A percentile compares a stretch with the other conserved stretches of the same genome.
phyloP scores from a whole-genome alignment of 2,329 filamentous ascomycete genomes.

The Dothidotthia symphoricarpi region DNA sequence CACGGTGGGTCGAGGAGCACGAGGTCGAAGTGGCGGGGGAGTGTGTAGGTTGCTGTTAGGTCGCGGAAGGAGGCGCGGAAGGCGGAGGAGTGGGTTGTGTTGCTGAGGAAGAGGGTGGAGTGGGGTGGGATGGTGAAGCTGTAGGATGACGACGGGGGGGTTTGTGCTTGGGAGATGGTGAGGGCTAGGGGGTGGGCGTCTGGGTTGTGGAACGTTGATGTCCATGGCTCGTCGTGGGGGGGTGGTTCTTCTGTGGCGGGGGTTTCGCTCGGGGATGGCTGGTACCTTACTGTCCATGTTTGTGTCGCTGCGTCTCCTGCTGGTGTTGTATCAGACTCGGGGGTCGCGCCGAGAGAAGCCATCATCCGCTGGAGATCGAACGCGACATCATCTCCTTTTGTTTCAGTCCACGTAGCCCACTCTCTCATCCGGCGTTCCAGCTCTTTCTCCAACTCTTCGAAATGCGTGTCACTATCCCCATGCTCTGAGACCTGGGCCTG shows the following conservation, averaged over 20 bases:
- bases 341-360: constrained; percentile 30
- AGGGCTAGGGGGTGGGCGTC: constrained; percentile 22
- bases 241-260: constrained; percentile 6
- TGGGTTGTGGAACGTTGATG: constrained; percentile 33
- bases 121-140: constrained; percentile 50
- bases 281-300: constrained; percentile 29
- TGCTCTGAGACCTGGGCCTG: constrained; percentile 16
- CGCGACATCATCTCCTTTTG: constrained; percentile 22
- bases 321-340: constrained; percentile 21
- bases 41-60: constrained; percentile 40
- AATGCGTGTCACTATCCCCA: constrained; percentile 16
- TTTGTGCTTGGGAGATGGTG: constrained; percentile 18
- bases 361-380: constrained; percentile 39
- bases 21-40: constrained; percentile 60
- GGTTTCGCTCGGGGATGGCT: constrained; percentile 9
- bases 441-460: constrained; percentile 28
- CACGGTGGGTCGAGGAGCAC: constrained; percentile 76
- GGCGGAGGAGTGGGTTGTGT: constrained; percentile 36
- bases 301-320: constrained; percentile 13
- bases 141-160: constrained; percentile 16
- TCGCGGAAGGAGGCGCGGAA: constrained; percentile 42
- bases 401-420: constrained; percentile 26
- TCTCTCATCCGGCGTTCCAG: constrained; percentile 30
- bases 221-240: constrained; percentile 21
- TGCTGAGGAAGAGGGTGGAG: constrained; percentile 53